Evolutionary conservation across 1,139 yeast species (phyloP).

Genomic region (Saccharomycopsis phalli): DNA sequence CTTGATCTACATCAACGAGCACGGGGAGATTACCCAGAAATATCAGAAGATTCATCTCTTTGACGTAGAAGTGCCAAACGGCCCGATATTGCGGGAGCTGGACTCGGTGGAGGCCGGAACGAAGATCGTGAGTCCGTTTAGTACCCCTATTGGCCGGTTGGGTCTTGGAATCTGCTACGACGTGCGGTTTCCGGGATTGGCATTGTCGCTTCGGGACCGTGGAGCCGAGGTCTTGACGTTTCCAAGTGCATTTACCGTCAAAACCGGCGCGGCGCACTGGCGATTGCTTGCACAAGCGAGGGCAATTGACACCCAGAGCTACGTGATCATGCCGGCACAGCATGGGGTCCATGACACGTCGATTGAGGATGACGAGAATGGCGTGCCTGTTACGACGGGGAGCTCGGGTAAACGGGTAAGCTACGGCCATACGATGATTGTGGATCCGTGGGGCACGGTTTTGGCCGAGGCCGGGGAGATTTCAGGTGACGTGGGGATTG

Average conservation of each 20-base stretch:
- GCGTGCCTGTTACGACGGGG: background rate
- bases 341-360: slow-evolving; percentile 61
- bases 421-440: slow-evolving; percentile 78
- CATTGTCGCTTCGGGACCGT: slow-evolving; percentile 48
- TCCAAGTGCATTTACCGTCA: slow-evolving; percentile 89
- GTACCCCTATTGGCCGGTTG: slow-evolving; percentile 48
- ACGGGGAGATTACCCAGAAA: slow-evolving; percentile 54
- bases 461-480: slow-evolving; percentile 51
- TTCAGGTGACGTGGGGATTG: slow-evolving; percentile 44
- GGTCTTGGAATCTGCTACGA: slow-evolving; percentile 85
- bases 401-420: slow-evolving; percentile 36
- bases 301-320: slow-evolving; percentile 83
- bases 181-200: slow-evolving; percentile 79
- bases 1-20: slow-evolving; percentile 56
- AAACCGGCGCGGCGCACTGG: slow-evolving; percentile 93
- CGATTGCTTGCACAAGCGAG: slow-evolving; percentile 66
- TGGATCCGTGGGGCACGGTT: slow-evolving; percentile 88
- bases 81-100: slow-evolving; percentile 68
- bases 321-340: slow-evolving; percentile 88
- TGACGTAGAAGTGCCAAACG: slow-evolving; percentile 75
- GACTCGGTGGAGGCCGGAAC: slow-evolving; percentile 76
- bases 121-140: slow-evolving; percentile 45
- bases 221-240: slow-evolving; percentile 77
- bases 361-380: slow-evolving; percentile 27
- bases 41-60: slow-evolving; percentile 86